Base-by-base conservation (phyloP, 805 yeast genomes). In the Starmerella apis region DNA sequence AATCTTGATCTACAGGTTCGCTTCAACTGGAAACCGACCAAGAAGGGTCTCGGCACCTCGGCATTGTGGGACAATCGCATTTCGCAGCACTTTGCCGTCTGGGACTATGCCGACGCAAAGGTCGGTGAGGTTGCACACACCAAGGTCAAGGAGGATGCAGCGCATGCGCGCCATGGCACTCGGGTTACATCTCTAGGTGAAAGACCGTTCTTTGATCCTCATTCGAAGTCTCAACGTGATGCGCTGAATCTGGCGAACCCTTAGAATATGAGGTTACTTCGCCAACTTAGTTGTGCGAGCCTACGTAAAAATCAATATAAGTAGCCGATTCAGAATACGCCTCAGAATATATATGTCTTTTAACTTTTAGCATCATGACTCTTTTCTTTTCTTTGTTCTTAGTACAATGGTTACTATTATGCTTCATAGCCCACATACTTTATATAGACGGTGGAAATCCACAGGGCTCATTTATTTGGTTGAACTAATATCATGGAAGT, bases 41-140 rank as follows among this genome's bases (percentile, higher is more conserved):
- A 64, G 51, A 68, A 73, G 31, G 56, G 56, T 9, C 48, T 48
- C 10, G 56, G 56, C 18, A 48, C 54, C 13, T 53, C 56, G 20
- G 80, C 79, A 4, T 55, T 75, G 31, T 77, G 80, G 80, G 80
- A 77, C 57, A 77, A 76, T 65, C 68, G 80, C 61, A 56, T 74
- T 28, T 67, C 75, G 32, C 69, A 69, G 47, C 82, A 77, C 64
- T 65, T 66, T 49, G 78, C 78, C 3, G 70, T 74, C 13, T 71
- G 72, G 67, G 78, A 73, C 59, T 72, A 35, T 43, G 56, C 38
- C 31, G 56, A 53, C 28, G 50, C 48, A 7, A 43, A 52, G 35
- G 42, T 24, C 4, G 51, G 41, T 11, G 43, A 33, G n/a, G 33
- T 38, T 23, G 20, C 22, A 28, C 23, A 27, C 44, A 18, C 33